Evolutionary conservation across 768 basidiomycete genomes (phyloP), one percentile per base, ranked within the genome.

Genomic region (Mycena maculata): DNA sequence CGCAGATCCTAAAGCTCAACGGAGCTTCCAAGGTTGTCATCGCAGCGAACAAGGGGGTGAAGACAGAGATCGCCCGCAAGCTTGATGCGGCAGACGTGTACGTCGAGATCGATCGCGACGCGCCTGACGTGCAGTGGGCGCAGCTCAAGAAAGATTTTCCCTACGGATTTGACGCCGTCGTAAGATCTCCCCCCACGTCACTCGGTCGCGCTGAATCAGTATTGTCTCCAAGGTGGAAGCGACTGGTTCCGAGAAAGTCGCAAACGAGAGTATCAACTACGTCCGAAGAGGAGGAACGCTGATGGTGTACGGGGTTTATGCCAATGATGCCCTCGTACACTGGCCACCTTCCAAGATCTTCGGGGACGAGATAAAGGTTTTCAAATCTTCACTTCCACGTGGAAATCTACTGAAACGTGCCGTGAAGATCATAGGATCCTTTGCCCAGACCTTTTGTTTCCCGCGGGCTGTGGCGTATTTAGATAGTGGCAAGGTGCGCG

Each of bases 401-500:
- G 23, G 25, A 23, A 45, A 57, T 33, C 39, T 22, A 42, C 5
- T 28, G 16, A 2, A 45, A 13, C 30, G 10, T 36, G 6, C 20
- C n/a, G 39, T 31, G 39, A 60, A 93, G 92, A 95, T 95, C 71
- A 93, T 95, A 65, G 94, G 94, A 15, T 96, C 94, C 1, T 96
- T 95, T 82, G 92, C 94, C 11, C 95, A 96, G 71, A 90, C 90
- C 1, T 90, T 83, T 80, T 95, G 94, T 78, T 96, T 97, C 90
- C 93, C 94, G 47, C 90, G 95, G 7, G 94, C 95, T 2, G 88
- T 97, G 38, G 92, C 90, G 15, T 96, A 96, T 76, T 88, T 97
- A 22, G 95, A 97, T 72, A 88, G 88, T 69, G 92, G 93, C 9
- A 95, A 94, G 80, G 83, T 96, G 73, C 91, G 84, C 60, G 87